Conservation (phyloP, 2,329 filamentous ascomycete genomes). For the Plectosphaerella plurivora region DNA sequence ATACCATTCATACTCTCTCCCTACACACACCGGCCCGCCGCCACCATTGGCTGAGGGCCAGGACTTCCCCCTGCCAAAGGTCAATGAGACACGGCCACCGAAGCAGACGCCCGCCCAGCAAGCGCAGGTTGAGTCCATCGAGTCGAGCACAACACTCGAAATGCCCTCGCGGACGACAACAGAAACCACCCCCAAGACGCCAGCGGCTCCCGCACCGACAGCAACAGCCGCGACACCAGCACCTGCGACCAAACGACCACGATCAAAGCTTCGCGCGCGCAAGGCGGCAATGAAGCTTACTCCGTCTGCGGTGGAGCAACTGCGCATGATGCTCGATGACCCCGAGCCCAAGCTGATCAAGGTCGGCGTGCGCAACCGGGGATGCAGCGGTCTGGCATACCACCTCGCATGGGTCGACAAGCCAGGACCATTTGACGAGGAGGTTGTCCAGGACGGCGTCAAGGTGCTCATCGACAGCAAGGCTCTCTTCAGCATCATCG, state of each 20-base stretch:
- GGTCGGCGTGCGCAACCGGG: constrained; percentile 88
- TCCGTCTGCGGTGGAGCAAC: constrained; percentile 71
- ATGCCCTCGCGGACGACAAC: background rate
- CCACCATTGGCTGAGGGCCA: constrained; percentile 37
- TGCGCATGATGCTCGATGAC: constrained; percentile 72
- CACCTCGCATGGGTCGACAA: constrained; percentile 94
- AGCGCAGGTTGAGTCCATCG: background rate
- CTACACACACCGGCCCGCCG: constrained; percentile 31
- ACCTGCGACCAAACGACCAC: constrained; percentile 32
- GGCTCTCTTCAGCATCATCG: constrained; percentile 95
- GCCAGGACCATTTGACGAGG: constrained; percentile 81
- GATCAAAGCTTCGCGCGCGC: constrained; percentile 60
- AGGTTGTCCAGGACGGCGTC: constrained; percentile 92
- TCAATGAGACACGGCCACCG: constrained; percentile 49
- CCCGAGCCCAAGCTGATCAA: constrained; percentile 91
- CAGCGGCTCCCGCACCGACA: constrained; percentile 1
- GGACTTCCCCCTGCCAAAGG: constrained; percentile 34
- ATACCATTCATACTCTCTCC: constrained; percentile 51
- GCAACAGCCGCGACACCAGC: constrained; percentile 23
- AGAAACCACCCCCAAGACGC: constrained; percentile 8
- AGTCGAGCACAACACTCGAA: constrained; percentile 1
- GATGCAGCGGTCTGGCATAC: constrained; percentile 91
- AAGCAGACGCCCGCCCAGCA: constrained; percentile 14
- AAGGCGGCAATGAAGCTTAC: constrained; percentile 92
- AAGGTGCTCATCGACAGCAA: constrained; percentile 96